Evolutionary conservation across 352 stramenopile species (phyloP), one percentile per base, ranked within the genome.

Genomic region (Elongisporangium senticosum): DNA sequence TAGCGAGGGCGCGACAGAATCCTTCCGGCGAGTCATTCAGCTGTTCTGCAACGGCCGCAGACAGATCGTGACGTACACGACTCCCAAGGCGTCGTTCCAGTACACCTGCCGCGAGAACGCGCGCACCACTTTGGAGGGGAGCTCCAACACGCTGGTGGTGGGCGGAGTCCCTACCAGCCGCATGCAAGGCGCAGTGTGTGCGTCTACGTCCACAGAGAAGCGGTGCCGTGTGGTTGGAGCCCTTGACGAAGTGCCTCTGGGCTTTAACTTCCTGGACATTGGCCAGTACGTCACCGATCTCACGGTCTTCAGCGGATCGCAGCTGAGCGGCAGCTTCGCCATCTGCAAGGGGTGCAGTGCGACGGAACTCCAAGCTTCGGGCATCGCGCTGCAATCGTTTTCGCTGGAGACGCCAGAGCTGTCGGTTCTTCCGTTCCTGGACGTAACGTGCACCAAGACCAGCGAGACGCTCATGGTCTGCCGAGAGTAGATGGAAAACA

Each of bases 231-330:
- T 43, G 1, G 33, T 43, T 43, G 33, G 33, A 43, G 33, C 8
- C 33, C 33, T 43, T 43, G 33, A 43, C 11, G 33, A 43, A 43
- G 33, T 43, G 8, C 33, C 33, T 15, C 11, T 43, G 1, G 33
- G 33, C 8, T 43, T 62, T n/a, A 51, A 56, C 26, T 21, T 40
- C 15, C 24, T 62, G 21, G 28, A 52, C 10, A 62, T 62, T 10
- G 56, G 56, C 15, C 56, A 51, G 7, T 62, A 33, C 37, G 56
- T 62, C 21, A 33, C 21, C 15, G 50, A 62, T 21, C 23, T 62
- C 19, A 62, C 56, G 4, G 40, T 56, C 23, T 62, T 56, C 49
- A 39, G 28, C 4, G 56, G 56, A 7, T n/a, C 19, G 11, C 15
- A 11, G 3, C 14, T 21, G 17, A 26, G 28, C 13, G 56, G 56